phyloP scores from a whole-genome alignment of 495 filamentous ascomycete genomes.

The Rostrohypoxylon terebratum region DNA sequence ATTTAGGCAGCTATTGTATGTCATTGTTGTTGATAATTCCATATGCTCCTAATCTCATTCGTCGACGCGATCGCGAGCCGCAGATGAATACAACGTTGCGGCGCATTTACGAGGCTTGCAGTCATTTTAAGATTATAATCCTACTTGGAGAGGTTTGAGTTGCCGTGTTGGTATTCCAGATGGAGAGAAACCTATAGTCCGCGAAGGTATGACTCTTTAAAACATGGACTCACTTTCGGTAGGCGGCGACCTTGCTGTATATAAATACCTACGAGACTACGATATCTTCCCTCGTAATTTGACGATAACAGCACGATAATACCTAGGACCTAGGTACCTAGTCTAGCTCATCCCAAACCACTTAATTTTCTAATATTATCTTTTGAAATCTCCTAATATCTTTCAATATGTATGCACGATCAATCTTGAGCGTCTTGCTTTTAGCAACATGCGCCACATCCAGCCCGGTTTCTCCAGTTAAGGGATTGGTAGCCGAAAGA shows the following conservation, averaged over 20 bases:
- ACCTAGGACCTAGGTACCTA: too few relatives aligned
- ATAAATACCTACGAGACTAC: neutral
- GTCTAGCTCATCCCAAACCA: neutral
- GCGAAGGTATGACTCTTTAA: neutral
- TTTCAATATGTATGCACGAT: conserved; percentile 24
- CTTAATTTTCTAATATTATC: too few relatives aligned
- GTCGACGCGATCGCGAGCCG: neutral
- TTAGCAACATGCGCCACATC: conserved; percentile 21
- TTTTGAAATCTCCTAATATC: neutral
- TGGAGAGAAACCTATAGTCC: neutral
- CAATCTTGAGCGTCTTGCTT: conserved; percentile 20
- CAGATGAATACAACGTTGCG: conserved; percentile 11
- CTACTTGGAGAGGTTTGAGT: neutral
- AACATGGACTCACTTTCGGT: neutral
- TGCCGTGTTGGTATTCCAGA: neutral
- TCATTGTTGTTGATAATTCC: neutral
- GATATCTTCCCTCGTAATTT: neutral
- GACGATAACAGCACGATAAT: too few relatives aligned
- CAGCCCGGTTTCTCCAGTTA: neutral
- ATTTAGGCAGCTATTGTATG: conserved; percentile 8
- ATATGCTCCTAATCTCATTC: neutral
- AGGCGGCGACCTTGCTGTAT: neutral
- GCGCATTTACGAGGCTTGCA: neutral
- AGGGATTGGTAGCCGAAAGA: neutral
- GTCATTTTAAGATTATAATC: neutral